Base-by-base conservation (phyloP, 2,329 filamentous ascomycete genomes). In the Exophiala mesophila region DNA sequence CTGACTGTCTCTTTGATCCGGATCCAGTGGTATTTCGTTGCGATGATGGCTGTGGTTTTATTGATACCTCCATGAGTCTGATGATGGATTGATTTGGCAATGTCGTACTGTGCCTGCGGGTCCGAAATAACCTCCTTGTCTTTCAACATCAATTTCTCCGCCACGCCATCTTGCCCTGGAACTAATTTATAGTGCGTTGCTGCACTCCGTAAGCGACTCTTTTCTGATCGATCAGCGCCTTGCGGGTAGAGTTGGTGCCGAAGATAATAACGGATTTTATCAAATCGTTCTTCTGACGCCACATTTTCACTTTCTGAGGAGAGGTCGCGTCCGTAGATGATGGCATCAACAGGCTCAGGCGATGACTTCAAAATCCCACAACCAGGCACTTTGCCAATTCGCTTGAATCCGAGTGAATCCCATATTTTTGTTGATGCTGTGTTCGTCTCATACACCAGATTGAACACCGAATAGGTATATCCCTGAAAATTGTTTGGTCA, bases 231-330 rank as follows among this genome's bases (percentile, higher is more conserved):
- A 71, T 96, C 88, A 60, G 90, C 89, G 50, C 89, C 90, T 57
- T 83, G 82, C 46, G 92, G 92, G 64, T 98, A 97, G 64, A 89
- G 88, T 60, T 83, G 84, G 64, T 89, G 88, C 68, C 94, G 94
- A 60, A 97, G 80, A 67, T 97, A 97, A 72, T 86, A 97, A 60
- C 89, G 85, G 63, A 97, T 97, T 74, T 96, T 96, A 73, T 96
- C 90, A 72, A 97, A 97, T 56, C 92, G 86, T 70, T 96, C 89
- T 72, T 96, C 89, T 64, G 84, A 89, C 57, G 90, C 83, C 62
- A 86, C 82, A 63, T 92, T 86, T 61, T 92, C 87, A 57, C 76
- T 77, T 57, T 87, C 83, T 26, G 71, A 66, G 49, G 69, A 73
- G 17, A 74, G 60, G 43, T 80, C 77, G 17, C 78, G 69, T 4